Base-by-base conservation (phyloP, 192 early-diverging fungal genomes). In the Linnemannia zychae region DNA sequence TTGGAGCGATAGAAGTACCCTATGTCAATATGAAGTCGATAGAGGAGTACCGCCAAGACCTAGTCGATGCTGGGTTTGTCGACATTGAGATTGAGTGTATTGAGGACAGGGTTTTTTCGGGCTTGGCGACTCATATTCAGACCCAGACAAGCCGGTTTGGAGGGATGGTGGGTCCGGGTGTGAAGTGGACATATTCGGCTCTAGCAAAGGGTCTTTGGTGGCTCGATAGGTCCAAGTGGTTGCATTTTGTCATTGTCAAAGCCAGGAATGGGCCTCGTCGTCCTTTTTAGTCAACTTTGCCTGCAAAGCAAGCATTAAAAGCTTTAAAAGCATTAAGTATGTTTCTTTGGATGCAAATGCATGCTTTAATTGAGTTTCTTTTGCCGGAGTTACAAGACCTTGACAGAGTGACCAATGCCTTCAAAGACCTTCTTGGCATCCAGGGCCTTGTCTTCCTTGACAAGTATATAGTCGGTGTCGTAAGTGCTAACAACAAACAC, bases 391-490 rank as follows among this genome's bases (percentile, higher is more conserved):
- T 68, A 85, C n/a, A 79, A 38, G 11, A 78, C 33, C 15, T 72
- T 24, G 13, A 85, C 83, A 7, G 77, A 76, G n/a, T 85, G 83
- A n/a, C 83, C 83, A 76, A 74, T 79, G 11, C 38, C 28, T 24
- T 85, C 77, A 71, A 78, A 85, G 16, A 79, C 74, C 31, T 67
- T 50, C 70, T 79, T 85, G 20, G 83, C 83, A 1, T 75, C 77
- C 48, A 76, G 18, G 0, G 77, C 78, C 20, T 70, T 75, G 57
- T 91, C 90, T 46, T 91, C 76, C 63, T 93, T 95, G 53, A 95
- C 92, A 44, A 93, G 71, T 5, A 96, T 86, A 79, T 94, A 96
- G 75, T 96, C 95, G 9, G 95, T 96, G 70, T 96, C 93, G 70
- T 88, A 96, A 1, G 94, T 95, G 44, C 91, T 91, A 2, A 95